A percentile compares a stretch with the other conserved stretches of the same genome.
Conservation (phyloP, 1,139 yeast genomes). For the Magnusiomyces tetraspermus region DNA sequence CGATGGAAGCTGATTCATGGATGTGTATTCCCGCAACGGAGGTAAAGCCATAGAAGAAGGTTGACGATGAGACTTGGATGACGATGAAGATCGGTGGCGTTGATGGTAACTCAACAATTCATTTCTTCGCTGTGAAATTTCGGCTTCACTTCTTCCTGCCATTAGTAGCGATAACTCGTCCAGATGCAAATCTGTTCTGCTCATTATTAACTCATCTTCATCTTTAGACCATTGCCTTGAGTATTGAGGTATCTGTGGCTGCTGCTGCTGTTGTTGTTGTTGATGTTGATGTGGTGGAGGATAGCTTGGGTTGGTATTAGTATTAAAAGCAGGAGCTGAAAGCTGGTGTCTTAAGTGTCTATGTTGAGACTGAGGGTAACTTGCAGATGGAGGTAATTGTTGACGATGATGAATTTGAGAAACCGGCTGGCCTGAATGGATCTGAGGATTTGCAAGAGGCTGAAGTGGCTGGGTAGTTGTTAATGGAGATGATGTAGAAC, state of each 20-base stretch:
- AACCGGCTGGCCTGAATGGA: background rate
- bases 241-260: background rate
- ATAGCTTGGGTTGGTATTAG: conserved; percentile 1
- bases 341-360: background rate
- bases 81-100: background rate
- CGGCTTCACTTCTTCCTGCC: conserved; percentile 41
- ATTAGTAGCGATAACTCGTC: conserved; percentile 67
- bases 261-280: conserved; percentile 7
- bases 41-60: conserved; percentile 4
- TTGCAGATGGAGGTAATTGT: conserved; percentile 10
- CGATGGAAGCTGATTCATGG: background rate
- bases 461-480: background rate
- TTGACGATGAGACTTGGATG: background rate
- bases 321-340: background rate
- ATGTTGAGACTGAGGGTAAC: conserved; percentile 6
- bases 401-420: conserved; percentile 8
- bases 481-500: background rate
- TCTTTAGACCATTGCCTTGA: conserved; percentile 41
- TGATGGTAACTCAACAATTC: conserved; percentile 3
- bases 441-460: background rate
- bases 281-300: background rate
- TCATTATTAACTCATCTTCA: conserved; percentile 60
- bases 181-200: conserved; percentile 54
- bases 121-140: conserved; percentile 11
- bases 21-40: conserved; percentile 3